Percentiles rank a stretch among this genome's conserved stretches.
Conservation (phyloP, 176 grass and related monocot genomes). For the Cenchrus fungigraminus region DNA sequence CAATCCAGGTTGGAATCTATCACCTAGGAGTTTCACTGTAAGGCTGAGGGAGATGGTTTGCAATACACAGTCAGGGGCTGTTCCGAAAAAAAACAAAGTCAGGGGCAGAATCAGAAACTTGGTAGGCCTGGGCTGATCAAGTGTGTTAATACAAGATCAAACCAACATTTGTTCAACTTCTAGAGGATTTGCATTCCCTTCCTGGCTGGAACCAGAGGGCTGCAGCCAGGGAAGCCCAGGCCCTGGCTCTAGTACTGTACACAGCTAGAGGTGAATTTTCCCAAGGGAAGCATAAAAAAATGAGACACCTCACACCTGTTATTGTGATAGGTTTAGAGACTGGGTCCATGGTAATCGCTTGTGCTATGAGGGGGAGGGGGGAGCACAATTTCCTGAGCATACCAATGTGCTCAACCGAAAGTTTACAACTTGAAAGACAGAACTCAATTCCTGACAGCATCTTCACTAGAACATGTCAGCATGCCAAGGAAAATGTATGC, state of each 20-base stretch:
- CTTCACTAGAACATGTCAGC: slow-evolving; percentile 19
- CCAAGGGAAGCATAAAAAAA: not conserved
- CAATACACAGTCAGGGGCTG: not conserved
- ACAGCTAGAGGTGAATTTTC: not conserved
- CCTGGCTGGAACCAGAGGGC: not conserved
- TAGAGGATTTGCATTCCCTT: not conserved
- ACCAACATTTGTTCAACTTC: not conserved
- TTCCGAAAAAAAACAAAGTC: not conserved
- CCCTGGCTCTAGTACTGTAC: not conserved
- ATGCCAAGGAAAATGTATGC: slow-evolving; percentile 33
- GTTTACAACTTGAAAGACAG: not conserved
- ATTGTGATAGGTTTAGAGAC: not conserved
- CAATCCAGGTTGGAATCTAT: not conserved
- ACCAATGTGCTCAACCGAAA: slow-evolving; percentile 2
- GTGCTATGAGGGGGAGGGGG: not conserved
- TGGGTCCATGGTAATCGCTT: not conserved
- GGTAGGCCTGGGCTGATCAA: not conserved
- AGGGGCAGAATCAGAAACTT: not conserved
- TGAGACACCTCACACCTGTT: not conserved
- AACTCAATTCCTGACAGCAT: slow-evolving; percentile 11
- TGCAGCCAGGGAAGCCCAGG: too few species aligned
- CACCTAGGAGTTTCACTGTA: not conserved
- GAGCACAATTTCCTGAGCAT: not conserved
- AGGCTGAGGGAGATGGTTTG: not conserved
- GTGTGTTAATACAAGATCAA: not conserved